A percentile compares a stretch with the other conserved stretches of the same genome.
Conservation (phyloP, 495 filamentous ascomycete genomes). For the Immersiella caudata region DNA sequence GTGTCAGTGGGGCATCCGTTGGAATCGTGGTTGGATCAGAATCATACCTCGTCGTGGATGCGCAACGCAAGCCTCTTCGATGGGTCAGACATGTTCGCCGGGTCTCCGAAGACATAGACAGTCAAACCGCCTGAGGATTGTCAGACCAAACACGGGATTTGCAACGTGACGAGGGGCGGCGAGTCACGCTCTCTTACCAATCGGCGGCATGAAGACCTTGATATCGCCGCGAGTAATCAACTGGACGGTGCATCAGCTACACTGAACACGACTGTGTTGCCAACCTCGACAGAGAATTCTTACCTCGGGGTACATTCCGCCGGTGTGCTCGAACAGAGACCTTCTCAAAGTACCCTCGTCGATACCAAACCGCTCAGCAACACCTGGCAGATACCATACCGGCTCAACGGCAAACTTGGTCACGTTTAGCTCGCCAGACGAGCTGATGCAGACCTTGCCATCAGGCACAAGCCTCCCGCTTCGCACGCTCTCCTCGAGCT, state of each 20-base stretch:
- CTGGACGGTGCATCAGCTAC: constrained; percentile 39
- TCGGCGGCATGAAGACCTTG: constrained; percentile 94
- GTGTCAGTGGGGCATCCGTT: constrained; percentile 17
- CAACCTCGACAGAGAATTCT: constrained; percentile 9
- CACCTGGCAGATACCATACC: constrained; percentile 93
- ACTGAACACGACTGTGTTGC: background rate
- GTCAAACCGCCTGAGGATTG: constrained; percentile 75
- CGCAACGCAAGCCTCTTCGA: constrained; percentile 83
- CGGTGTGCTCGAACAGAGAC: constrained; percentile 91
- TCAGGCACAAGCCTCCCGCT: constrained; percentile 81
- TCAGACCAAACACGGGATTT: constrained; percentile 26
- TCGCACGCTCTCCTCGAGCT: constrained; percentile 85
- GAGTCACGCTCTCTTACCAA: constrained; percentile 51
- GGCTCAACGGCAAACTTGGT: constrained; percentile 98
- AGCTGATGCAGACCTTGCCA: constrained; percentile 87
- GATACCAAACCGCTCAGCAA: constrained; percentile 93
- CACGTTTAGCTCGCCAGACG: constrained; percentile 81
- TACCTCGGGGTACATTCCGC: constrained; percentile 84
- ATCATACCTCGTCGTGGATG: constrained; percentile 80
- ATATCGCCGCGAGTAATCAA: constrained; percentile 91
- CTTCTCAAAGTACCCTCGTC: constrained; percentile 87
- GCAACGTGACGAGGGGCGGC: background rate
- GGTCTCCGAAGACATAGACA: constrained; percentile 96
- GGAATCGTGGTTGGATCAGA: constrained; percentile 5
- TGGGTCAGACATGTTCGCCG: constrained; percentile 87